Conservation (phyloP, 352 stramenopile species). For the Phytopythium oedochilum region DNA sequence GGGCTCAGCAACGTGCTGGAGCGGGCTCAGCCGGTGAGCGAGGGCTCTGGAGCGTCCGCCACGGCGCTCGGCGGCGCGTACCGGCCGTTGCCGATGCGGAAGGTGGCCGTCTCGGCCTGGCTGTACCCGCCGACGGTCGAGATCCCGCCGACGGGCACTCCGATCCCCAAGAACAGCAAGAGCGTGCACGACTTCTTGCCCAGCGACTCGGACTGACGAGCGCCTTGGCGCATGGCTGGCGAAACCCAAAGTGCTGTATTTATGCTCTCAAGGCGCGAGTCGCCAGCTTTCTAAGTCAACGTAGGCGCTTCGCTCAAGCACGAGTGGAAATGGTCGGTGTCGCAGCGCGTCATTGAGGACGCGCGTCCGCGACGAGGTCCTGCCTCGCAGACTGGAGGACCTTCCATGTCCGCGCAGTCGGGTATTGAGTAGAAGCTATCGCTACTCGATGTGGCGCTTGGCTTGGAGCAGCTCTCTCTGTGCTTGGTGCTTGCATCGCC, state of each 20-base stretch:
- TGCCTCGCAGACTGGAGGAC: background rate
- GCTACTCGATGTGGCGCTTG: background rate
- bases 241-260: too few relatives aligned
- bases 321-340: background rate
- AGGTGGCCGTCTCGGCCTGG: constrained; percentile 55
- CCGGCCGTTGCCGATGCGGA: constrained; percentile 46
- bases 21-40: constrained; percentile 4
- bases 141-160: constrained; percentile 53
- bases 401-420: background rate
- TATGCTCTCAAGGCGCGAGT: too few relatives aligned
- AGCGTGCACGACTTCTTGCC: constrained; percentile 51
- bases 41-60: background rate
- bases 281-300: background rate
- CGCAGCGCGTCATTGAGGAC: constrained; percentile 1
- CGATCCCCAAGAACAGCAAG: constrained; percentile 32
- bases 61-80: constrained; percentile 27
- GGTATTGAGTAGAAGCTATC: background rate
- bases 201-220: background rate
- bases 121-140: constrained; percentile 64
- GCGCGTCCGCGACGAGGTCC: background rate
- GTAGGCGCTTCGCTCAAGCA: background rate
- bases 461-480: background rate
- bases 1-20: constrained; percentile 51
- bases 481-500: background rate
- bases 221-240: too few relatives aligned